Base-by-base conservation (phyloP, 805 yeast species). In the Starmerella vitae region DNA sequence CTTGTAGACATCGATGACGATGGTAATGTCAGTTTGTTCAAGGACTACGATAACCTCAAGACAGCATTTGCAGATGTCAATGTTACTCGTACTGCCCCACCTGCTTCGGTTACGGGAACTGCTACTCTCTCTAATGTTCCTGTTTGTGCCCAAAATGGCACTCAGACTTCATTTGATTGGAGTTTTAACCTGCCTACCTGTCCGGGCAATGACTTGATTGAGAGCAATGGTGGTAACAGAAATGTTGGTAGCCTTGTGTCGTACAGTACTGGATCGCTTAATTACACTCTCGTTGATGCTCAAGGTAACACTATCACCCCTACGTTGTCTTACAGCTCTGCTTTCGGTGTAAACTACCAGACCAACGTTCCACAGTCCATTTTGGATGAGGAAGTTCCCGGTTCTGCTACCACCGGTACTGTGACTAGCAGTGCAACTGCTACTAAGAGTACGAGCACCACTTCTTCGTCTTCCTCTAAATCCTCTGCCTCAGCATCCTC, bases 31-130 rank as follows among this genome's bases (percentile, higher is more conserved):
- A 62, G 71, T 20, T 57, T 68, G 24, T 61, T 66, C 41, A 48
- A 61, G 1, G 96, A 86, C 62, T 86, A 55, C 56, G 51, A 57
- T 46, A 76, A 75, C 55, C 67, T 79, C 50, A 68, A 80, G 62
- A 44, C 52, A 4, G 72, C 77, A 58, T 74, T 72, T 48, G 58
- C 67, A 43, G 55, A 66, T 29, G 72, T 61, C 41, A 31, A 49
- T 18, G 46, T 51, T 30, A 52, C 57, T 19, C 36, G 40, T 12
- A 34, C 55, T 39, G 17, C 43, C 20, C 41, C 45, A 32, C 37
- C 47, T 14, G 25, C 28, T 32, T 5, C 38, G 17, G 9, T 20
- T 9, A 10, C 41, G 7, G 48, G 35, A 10, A 42, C 45, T 17
- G 43, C 31, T 4, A 40, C 44, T 18, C 36, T 52, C n/a, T 38